phyloP scores from a whole-genome alignment of 2,329 filamentous ascomycete genomes.

The Thyridium curvatum region DNA sequence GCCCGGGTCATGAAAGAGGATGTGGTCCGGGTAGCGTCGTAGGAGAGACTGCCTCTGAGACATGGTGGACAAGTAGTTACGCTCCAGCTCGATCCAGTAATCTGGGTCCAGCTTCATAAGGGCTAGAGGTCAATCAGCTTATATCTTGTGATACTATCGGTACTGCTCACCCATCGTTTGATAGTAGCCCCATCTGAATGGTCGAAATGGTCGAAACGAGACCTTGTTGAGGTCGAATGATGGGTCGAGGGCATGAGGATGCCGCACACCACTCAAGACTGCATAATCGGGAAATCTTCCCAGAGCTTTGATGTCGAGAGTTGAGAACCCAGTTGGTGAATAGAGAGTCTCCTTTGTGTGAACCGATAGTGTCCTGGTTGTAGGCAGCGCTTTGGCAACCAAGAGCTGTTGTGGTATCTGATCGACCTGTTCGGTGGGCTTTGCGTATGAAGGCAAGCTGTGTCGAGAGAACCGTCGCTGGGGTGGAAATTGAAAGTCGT shows the following conservation, averaged over 20 bases:
- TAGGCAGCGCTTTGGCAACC: constrained; percentile 17
- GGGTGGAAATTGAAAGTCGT: no score
- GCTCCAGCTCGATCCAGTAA: constrained; percentile 87
- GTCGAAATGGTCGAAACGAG: constrained; percentile 67
- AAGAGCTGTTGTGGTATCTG: constrained; percentile 6
- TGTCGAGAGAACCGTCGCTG: no score
- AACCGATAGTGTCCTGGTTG: constrained; percentile 7
- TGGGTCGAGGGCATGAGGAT: constrained; percentile 51
- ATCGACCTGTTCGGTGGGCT: no score
- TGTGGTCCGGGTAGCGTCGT: constrained; percentile 51
- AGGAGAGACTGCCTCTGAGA: constrained; percentile 62
- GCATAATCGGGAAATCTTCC: constrained; percentile 79
- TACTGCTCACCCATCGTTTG: constrained; percentile 77
- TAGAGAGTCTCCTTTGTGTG: constrained; percentile 6
- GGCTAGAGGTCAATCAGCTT: constrained; percentile 37
- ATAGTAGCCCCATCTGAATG: constrained; percentile 78
- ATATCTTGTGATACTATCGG: constrained; percentile 3
- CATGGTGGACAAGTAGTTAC: constrained; percentile 62
- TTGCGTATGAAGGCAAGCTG: no score
- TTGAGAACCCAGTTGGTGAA: constrained; percentile 57
- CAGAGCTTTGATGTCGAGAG: constrained; percentile 61
- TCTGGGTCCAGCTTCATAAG: constrained; percentile 72
- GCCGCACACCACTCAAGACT: constrained; percentile 64
- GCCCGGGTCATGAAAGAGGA: constrained; percentile 65
- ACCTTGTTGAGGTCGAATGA: constrained; percentile 66